Evolutionary conservation across 768 basidiomycete genomes (phyloP), one percentile per base, ranked within the genome.

Genomic region (Gyrodon lividus): DNA sequence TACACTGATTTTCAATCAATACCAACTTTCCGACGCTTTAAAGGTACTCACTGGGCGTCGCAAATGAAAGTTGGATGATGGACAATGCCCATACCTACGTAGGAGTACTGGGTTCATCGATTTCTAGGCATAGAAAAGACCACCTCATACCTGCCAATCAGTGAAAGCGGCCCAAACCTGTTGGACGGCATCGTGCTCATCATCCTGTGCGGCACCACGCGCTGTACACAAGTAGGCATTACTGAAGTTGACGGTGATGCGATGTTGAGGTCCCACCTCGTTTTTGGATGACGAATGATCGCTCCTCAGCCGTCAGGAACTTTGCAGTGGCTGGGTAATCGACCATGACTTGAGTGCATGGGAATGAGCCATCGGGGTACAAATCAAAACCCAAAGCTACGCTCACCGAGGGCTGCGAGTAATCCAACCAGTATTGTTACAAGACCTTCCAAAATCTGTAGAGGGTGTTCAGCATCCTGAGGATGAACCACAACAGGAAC

Each of bases 221-320:
- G 53, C 80, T 82, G 61, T 83, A 80, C 54, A 79, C 82, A 82
- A 82, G 44, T 24, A 24, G 4, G 24, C 2, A 5, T 14, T 31
- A 31, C 22, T 17, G 43, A 23, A 30, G 20, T 1, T 2, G 17
- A n/a, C 8, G 2, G 20, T 43, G 17, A 37, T 7, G 33, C 28
- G 38, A 6, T 46, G 9, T 42, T n/a, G 20, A 14, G 6, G 17
- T 47, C 8, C 20, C 58, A 85, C 81, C 83, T 65, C 82, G 83
- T 58, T 68, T 78, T 68, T 75, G 74, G 20, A 83, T 64, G 14
- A 84, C 66, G 54, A 73, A 85, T 0, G 78, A 64, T 9, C 79
- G 76, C 56, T 87, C 83, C 57, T 84, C 80, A 0, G 76, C 78
- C 0, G 82, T 84, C 24, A 88, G 65, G 66, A 86, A 86, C 19